phyloP scores from a whole-genome alignment of 768 basidiomycete genomes.

The Lentinula sp. region DNA sequence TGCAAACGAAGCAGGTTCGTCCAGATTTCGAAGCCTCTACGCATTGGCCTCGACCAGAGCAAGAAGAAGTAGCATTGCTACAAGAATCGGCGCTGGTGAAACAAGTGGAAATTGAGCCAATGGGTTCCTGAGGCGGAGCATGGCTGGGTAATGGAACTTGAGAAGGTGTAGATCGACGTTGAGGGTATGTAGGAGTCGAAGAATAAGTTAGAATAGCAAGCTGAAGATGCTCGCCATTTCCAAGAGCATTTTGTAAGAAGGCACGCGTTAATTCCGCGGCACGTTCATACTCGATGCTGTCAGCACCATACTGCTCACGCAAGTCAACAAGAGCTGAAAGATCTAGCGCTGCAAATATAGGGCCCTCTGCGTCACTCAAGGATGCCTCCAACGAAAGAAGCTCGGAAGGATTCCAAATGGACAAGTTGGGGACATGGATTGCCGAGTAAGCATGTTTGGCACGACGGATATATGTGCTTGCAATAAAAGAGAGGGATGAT shows the following conservation, averaged over 20 bases:
- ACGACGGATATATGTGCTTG: constrained; percentile 52
- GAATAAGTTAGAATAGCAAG: constrained; percentile 51
- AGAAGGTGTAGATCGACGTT: constrained; percentile 32
- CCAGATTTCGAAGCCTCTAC: constrained; percentile 55
- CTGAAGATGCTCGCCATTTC: constrained; percentile 29
- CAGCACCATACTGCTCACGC: constrained; percentile 36
- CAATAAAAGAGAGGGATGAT: constrained; percentile 42
- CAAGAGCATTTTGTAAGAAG: constrained; percentile 37
- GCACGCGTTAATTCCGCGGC: constrained; percentile 41
- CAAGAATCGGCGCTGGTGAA: constrained; percentile 50
- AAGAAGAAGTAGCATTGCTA: constrained; percentile 53
- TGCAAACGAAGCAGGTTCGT: constrained; percentile 48
- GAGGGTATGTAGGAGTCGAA: constrained; percentile 17
- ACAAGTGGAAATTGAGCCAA: constrained; percentile 59
- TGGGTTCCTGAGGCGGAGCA: constrained; percentile 44
- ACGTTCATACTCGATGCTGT: constrained; percentile 49
- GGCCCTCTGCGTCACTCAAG: constrained; percentile 43
- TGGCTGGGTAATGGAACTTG: constrained; percentile 43
- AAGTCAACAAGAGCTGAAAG: constrained; percentile 45
- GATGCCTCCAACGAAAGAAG: constrained; percentile 40
- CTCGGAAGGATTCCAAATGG: constrained; percentile 24
- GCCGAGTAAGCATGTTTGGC: constrained; percentile 54
- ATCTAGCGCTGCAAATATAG: constrained; percentile 60
- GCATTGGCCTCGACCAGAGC: constrained; percentile 70
- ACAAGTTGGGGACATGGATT: constrained; percentile 40